phyloP scores from a whole-genome alignment of 225 moss, liverwort and hornwort species.

The Physcomitrellopsis africana region DNA sequence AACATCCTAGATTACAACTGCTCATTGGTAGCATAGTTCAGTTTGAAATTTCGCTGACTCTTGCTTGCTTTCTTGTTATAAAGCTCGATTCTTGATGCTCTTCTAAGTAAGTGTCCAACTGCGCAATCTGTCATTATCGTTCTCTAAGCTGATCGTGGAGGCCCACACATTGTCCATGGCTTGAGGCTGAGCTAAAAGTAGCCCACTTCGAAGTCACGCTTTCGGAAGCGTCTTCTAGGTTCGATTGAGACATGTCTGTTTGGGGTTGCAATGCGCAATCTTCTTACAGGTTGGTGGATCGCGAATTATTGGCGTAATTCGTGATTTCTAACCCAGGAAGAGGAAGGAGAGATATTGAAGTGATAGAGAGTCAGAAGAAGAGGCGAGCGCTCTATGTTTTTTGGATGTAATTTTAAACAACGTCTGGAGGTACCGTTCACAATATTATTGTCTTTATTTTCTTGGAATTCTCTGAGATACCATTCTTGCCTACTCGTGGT shows the following conservation, averaged over 20 bases:
- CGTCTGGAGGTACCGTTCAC: background rate
- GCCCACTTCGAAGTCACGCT: background rate
- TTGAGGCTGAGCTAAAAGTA: background rate
- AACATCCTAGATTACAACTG: background rate
- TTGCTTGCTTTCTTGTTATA: background rate
- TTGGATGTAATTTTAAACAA: constrained; percentile 1
- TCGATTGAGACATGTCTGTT: constrained; percentile 1
- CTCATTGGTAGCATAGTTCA: background rate
- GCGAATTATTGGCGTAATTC: background rate
- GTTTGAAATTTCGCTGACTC: background rate
- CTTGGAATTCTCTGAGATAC: background rate
- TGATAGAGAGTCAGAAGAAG: constrained; percentile 4
- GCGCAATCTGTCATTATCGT: constrained; percentile 21
- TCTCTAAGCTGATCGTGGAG: too few species aligned
- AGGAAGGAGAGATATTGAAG: constrained; percentile 7
- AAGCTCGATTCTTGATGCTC: background rate
- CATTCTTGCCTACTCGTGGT: background rate
- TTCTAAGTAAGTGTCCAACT: background rate
- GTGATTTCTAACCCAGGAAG: background rate
- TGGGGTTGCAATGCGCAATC: constrained; percentile 15
- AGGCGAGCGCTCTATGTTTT: constrained; percentile 1
- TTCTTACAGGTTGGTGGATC: constrained; percentile 17
- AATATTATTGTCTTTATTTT: background rate
- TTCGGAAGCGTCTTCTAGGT: background rate
- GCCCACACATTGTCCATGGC: background rate